Percentiles rank a stretch among this genome's conserved stretches.
Evolutionary conservation across 73 alveolate species (phyloP).

Genomic region (Paramecium octaurelia): DNA sequence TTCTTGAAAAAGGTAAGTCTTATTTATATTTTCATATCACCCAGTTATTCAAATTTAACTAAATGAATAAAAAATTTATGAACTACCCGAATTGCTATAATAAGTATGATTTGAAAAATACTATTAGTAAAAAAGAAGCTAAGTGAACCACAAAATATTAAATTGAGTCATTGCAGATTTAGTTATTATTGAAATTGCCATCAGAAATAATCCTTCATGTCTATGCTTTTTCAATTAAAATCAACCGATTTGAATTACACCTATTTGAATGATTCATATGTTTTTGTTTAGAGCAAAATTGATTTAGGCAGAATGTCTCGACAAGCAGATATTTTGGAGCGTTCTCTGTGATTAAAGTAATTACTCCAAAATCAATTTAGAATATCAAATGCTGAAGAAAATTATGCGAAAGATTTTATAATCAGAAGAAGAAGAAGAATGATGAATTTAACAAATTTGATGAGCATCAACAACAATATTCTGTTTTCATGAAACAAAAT

Average conservation of each 20-base stretch:
- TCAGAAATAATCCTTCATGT: conserved; percentile 98
- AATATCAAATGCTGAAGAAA: not conserved
- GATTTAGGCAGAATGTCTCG: conserved; percentile 99
- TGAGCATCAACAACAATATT: not conserved
- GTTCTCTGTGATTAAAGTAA: conserved; percentile 10
- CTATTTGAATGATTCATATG: conserved; percentile 95
- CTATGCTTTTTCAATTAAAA: conserved; percentile 88
- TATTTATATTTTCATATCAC: no score
- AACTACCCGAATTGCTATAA: no score
- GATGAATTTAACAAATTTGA: not conserved
- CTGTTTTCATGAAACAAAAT: not conserved
- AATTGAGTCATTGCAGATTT: conserved; percentile 97
- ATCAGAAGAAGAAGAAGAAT: conserved; percentile 38
- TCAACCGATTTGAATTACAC: not conserved
- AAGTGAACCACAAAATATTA: conserved; percentile 94
- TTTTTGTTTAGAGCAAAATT: conserved; percentile 94
- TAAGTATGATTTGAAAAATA: not conserved
- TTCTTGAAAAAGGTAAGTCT: no score
- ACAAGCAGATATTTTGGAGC: conserved; percentile 95
- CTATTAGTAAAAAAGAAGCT: conserved; percentile 47
- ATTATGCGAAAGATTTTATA: conserved; percentile 38
- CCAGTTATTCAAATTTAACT: no score
- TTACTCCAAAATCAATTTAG: not conserved
- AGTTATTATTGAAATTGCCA: conserved; percentile 99
- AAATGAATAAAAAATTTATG: no score